Evolutionary conservation across 768 basidiomycete genomes (phyloP).

Genomic region (Tricholoma bakamatsutake): DNA sequence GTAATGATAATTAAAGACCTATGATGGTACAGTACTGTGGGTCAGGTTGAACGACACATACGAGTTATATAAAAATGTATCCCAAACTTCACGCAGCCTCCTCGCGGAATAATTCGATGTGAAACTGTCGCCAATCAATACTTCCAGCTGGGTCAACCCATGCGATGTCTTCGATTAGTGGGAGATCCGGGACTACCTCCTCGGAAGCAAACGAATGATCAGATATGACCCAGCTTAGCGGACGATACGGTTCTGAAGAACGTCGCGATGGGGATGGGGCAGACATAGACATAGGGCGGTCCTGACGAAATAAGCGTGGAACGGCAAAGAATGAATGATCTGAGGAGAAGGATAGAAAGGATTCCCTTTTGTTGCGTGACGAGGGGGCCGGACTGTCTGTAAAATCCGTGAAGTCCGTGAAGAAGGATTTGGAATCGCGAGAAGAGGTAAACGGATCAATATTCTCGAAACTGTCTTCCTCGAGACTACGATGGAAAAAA

Average conservation of each 20-base stretch:
- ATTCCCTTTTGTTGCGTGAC: slow-evolving; percentile 28
- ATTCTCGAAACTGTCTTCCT: slow-evolving; percentile 15
- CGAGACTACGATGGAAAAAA: slow-evolving; percentile 5
- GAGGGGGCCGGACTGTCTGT: slow-evolving; percentile 22
- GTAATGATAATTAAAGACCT: background rate
- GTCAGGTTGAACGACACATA: background rate
- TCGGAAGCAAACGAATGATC: slow-evolving; percentile 35
- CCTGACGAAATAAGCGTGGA: slow-evolving; percentile 14
- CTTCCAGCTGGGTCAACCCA: slow-evolving; percentile 30
- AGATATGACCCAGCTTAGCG: slow-evolving; percentile 22
- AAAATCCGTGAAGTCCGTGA: slow-evolving; percentile 36
- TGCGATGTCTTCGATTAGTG: slow-evolving; percentile 20
- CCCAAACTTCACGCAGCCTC: slow-evolving; percentile 10
- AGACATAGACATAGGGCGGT: slow-evolving; percentile 26
- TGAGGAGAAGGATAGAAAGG: slow-evolving; percentile 36
- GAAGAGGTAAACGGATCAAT: slow-evolving; percentile 38
- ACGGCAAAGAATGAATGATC: slow-evolving; percentile 18
- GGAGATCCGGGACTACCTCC: slow-evolving; percentile 25
- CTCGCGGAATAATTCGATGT: slow-evolving; percentile 35
- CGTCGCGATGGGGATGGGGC: slow-evolving; percentile 22
- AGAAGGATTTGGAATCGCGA: slow-evolving; percentile 37
- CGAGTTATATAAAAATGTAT: background rate
- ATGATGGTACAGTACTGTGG: background rate
- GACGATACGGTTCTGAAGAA: slow-evolving; percentile 26
- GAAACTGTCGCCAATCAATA: slow-evolving; percentile 56